These are phyloP conservation scores for Pseudofabraea citricarpa DNA, from an alignment of 2,329 filamentous ascomycete genomes.

Conservation along the genomic window DNA sequence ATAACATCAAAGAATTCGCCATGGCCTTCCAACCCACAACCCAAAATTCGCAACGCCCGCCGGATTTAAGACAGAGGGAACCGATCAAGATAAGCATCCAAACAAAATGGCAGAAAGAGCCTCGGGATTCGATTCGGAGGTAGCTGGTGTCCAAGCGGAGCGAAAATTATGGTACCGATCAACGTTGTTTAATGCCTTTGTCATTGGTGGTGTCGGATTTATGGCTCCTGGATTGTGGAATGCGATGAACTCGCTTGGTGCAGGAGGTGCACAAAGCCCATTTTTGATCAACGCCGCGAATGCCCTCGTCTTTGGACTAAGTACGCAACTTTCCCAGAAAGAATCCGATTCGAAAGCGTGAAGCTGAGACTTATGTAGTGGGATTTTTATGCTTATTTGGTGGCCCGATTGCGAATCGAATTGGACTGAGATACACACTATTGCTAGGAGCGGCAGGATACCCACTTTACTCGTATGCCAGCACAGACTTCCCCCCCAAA, in stretches of 20 bases:
- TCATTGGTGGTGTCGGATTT: constrained; percentile 33
- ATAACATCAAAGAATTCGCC: too few species aligned
- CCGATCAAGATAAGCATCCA: too few species aligned
- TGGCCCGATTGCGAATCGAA: constrained; percentile 55
- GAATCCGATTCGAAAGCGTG: too few species aligned
- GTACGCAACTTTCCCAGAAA: constrained; percentile 53
- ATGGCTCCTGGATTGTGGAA: constrained; percentile 36
- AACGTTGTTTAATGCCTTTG: constrained; percentile 37
- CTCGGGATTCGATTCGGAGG: too few species aligned
- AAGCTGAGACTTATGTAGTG: too few species aligned
- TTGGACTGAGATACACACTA: constrained; percentile 65
- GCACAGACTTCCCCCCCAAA: too few species aligned
- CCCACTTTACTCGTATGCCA: constrained; percentile 30
- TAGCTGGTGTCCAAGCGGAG: too few species aligned
- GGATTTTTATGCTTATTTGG: constrained; percentile 45
- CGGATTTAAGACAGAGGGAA: too few species aligned
- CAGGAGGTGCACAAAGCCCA: constrained; percentile 35
- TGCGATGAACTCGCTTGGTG: constrained; percentile 37
- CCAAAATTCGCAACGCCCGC: too few species aligned
- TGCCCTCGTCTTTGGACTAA: constrained; percentile 38
- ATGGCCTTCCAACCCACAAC: too few species aligned
- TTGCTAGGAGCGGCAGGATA: constrained; percentile 43
- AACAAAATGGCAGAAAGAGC: too few species aligned
- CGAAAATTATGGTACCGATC: constrained; percentile 39
- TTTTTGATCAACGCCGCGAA: constrained; percentile 39